Base-by-base conservation (phyloP, 2,329 filamentous ascomycete species). In the Myriosclerotinia duriaeana region DNA sequence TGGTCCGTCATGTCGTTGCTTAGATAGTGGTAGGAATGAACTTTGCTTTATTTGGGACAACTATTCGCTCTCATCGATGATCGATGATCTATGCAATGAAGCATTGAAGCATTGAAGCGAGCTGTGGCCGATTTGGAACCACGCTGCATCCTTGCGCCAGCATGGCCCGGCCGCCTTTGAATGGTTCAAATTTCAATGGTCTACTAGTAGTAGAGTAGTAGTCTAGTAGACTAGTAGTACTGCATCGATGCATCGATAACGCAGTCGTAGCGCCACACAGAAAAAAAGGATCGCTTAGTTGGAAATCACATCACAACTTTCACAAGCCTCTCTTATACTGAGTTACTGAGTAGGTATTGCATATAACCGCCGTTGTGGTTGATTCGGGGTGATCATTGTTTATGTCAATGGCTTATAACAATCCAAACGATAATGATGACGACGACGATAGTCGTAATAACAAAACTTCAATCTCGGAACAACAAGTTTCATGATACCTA, bases 201-300 rank as follows among this genome's bases (percentile, higher is more conserved):
- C 30, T 34, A 6, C 26, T 26, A 26, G 26, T 26, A 26, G 2
- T 26, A 26, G n/a, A n/a, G n/a, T n/a, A n/a, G n/a, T n/a, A n/a
- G 30, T 34, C 30, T 34, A 6, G 2, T 26, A 26, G 26, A 6
- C 26, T 26, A 26, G 26, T 26, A 26, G 2, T 26, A 26, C 30
- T 6, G 53, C 53, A 38, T 44, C 12, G 42, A 44, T 30, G 48
- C 26, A 26, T 61, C 44, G 58, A 61, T 50, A 50, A 61, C n/a
- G 58, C 58, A 50, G 44, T 38, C 30, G 44, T 61, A 61, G 58
- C 58, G 58, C 58, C 58, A 61, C 58, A 38, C 44, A 26, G 44
- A 26, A 61, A 50, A 22, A 60, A 50, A 50, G n/a, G n/a, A 36
- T 50, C 42, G 14, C 12, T 44, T 48, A 11, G 17, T 8, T 59